These are phyloP conservation scores for Metschnikowia chrysomelidarum DNA, from an alignment of 805 yeast genomes.

Conservation along the genomic window DNA sequence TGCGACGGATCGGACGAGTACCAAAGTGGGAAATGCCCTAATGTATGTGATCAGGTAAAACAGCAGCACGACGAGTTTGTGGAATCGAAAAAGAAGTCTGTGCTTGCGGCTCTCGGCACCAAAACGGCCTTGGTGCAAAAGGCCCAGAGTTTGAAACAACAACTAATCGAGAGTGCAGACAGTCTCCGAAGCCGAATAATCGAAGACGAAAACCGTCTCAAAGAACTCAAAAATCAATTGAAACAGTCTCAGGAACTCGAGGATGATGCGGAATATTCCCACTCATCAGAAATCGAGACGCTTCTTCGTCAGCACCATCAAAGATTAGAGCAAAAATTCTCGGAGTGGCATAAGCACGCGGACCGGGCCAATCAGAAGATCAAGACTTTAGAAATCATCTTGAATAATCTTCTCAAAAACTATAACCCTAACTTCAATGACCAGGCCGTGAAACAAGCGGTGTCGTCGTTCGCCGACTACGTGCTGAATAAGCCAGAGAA, in stretches of 20 bases:
- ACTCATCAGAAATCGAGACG: constrained; percentile 1
- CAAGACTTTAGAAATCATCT: constrained; percentile 42
- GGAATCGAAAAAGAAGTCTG: not conserved
- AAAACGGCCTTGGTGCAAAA: constrained; percentile 25
- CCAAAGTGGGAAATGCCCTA: constrained; percentile 46
- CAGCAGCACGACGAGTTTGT: constrained; percentile 27
- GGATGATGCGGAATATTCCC: not conserved
- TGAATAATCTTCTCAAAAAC: constrained; percentile 49
- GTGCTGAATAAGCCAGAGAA: constrained; percentile 35
- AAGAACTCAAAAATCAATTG: constrained; percentile 1
- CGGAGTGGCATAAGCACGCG: not conserved
- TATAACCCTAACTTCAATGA: constrained; percentile 87
- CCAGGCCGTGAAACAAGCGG: constrained; percentile 75
- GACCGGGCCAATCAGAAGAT: constrained; percentile 18
- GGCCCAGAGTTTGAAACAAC: constrained; percentile 16
- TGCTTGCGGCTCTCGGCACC: constrained; percentile 27
- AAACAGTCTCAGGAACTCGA: not conserved
- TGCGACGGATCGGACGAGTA: constrained; percentile 95
- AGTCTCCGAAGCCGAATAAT: constrained; percentile 3
- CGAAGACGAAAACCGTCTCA: constrained; percentile 1
- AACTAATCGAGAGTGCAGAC: constrained; percentile 11
- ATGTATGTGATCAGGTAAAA: constrained; percentile 52
- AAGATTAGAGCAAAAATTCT: constrained; percentile 2
- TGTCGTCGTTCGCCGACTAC: constrained; percentile 52
- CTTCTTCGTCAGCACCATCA: constrained; percentile 5